Evolutionary conservation across 768 basidiomycete genomes (phyloP), one percentile per base, ranked within the genome.

Genomic region (Phaeotremella skinneri): DNA sequence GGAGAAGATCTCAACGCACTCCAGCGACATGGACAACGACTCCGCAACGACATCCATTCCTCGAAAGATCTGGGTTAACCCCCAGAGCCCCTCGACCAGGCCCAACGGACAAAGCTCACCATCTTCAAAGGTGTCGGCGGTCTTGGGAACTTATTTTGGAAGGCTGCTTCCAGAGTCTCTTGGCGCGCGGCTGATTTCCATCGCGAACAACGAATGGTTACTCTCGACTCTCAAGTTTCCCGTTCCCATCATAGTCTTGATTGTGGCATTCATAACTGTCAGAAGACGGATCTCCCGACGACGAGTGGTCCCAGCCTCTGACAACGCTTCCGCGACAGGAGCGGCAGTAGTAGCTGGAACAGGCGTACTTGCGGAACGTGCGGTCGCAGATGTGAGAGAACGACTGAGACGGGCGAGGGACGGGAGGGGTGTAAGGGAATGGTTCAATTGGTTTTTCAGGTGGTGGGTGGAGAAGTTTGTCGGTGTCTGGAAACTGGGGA

Each of bases 401-500:
- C 64, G 61, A 32, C 50, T 70, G 51, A 39, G 43, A 21, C 1
- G 34, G 23, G 61, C 51, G 23, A 56, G 67, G 29, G 58, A 20
- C n/a, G 34, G 52, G 20, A 52, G 59, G 20, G 62, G 66, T 4
- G 55, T 59, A 43, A 31, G 32, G 47, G 52, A 57, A n/a, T 71
- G 69, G 72, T 2, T 66, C 2, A 39, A 31, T 31, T 67, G 49
- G 42, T 71, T 53, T 32, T 21, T 74, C 2, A 20, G 53, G 2
- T 69, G 67, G 67, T 74, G 69, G 69, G 23, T 67, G 5, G 32
- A 50, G 5, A 71, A 70, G 54, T 62, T 69, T 29, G 20, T 29
- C 2, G 72, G 72, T 11, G 59, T 74, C 3, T 74, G 69, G 72
- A 60, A 58, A 32, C 47, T 74, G 49, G 72, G 65, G 1, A 74